Conservation (phyloP, 2,329 filamentous ascomycete species). For the Capronia coronata region DNA sequence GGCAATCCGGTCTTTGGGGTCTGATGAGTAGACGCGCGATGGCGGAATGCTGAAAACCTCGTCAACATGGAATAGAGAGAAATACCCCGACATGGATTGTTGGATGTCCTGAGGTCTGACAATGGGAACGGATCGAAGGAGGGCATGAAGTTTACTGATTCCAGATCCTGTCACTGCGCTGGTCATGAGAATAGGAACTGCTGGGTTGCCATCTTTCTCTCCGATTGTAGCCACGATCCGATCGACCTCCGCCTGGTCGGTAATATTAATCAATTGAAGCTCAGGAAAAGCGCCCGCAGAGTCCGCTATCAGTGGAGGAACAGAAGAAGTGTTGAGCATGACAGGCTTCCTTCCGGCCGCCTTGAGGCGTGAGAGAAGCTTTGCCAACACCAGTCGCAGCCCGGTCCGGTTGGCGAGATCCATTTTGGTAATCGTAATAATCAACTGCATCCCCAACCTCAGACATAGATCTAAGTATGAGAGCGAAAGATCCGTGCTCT, state of each 20-base stretch:
- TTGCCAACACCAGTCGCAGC: conserved; percentile 63
- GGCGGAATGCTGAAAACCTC: conserved; percentile 74
- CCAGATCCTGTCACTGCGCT: conserved; percentile 81
- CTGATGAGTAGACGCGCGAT: conserved; percentile 48
- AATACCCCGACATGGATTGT: conserved; percentile 23
- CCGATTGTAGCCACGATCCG: conserved; percentile 44
- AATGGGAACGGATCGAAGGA: conserved; percentile 65
- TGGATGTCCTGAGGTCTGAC: not conserved
- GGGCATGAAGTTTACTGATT: conserved; percentile 71
- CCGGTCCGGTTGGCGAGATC: conserved; percentile 72
- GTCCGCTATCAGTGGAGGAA: conserved; percentile 14
- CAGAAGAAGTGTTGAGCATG: conserved; percentile 48
- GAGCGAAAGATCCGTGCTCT: conserved; percentile 59
- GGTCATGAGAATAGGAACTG: conserved; percentile 79
- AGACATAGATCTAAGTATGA: conserved; percentile 81
- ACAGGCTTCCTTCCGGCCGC: conserved; percentile 64
- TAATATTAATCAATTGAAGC: conserved; percentile 51
- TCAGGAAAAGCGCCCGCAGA: conserved; percentile 48
- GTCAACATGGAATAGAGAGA: conserved; percentile 74
- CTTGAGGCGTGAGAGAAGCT: conserved; percentile 72
- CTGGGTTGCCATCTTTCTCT: conserved; percentile 36
- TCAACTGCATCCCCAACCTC: conserved; percentile 68
- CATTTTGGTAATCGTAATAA: conserved; percentile 82
- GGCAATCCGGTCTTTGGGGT: conserved; percentile 35
- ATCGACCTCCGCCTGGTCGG: conserved; percentile 54